These are phyloP conservation scores for Pythium aquatile DNA, from an alignment of 352 stramenopile species.

Conservation along the genomic window DNA sequence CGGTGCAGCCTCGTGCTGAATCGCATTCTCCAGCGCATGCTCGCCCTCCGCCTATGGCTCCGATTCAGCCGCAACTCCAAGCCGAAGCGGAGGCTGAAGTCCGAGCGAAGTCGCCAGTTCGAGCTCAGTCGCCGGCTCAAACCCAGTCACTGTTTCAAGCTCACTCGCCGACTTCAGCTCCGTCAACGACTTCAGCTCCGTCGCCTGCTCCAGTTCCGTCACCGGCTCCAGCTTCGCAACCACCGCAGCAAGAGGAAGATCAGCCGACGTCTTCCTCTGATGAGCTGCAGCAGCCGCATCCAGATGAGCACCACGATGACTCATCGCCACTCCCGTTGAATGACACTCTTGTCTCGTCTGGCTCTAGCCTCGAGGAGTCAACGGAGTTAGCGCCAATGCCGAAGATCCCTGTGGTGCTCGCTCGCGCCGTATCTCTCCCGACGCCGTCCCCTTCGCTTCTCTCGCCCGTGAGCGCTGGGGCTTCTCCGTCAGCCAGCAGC, in stretches of 20 bases:
- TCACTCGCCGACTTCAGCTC: too few species aligned
- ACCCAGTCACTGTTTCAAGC: too few species aligned
- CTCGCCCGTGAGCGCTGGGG: constrained; percentile 12
- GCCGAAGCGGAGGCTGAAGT: background rate
- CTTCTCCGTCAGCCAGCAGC: too few species aligned
- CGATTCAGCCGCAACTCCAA: too few species aligned
- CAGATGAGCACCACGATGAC: background rate
- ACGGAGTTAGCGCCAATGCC: background rate
- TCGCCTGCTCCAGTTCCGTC: too few species aligned
- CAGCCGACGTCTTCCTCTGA: background rate
- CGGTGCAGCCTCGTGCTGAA: background rate
- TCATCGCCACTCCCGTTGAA: background rate
- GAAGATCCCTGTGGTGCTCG: background rate
- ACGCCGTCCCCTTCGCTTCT: constrained; percentile 24
- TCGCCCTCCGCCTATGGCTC: too few species aligned
- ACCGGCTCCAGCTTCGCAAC: too few species aligned
- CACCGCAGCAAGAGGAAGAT: too few species aligned
- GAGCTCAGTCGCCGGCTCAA: too few species aligned
- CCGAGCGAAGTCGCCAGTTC: background rate
- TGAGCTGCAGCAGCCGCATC: background rate
- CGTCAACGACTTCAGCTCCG: too few species aligned
- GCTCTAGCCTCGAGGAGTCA: too few species aligned
- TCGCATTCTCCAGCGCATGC: background rate
- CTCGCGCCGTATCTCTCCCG: background rate
- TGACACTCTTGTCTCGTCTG: background rate